phyloP scores from a whole-genome alignment of 1,284 basidiomycete genomes.

The Blastosporella zonata region DNA sequence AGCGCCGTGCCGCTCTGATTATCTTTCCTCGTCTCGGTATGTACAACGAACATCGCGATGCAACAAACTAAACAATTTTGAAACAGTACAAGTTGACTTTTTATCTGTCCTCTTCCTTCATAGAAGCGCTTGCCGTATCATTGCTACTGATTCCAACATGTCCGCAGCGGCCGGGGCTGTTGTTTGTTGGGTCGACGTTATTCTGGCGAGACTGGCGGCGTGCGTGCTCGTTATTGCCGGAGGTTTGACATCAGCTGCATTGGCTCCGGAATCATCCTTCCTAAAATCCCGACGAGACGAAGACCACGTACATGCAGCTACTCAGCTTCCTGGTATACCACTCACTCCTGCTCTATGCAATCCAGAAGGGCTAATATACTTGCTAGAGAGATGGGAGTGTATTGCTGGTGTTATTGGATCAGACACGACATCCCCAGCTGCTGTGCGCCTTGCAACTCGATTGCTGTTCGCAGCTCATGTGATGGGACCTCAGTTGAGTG shows the following conservation, averaged over 20 bases:
- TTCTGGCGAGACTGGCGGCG: constrained; percentile 53
- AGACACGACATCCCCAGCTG: constrained; percentile 50
- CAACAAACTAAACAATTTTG: constrained; percentile 10
- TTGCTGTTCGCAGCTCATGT: constrained; percentile 56
- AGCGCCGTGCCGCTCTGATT: constrained; percentile 6
- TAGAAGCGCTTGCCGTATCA: constrained; percentile 42
- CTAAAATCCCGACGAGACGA: constrained; percentile 43
- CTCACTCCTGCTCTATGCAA: background rate
- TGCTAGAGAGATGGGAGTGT: constrained; percentile 48
- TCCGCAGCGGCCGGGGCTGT: constrained; percentile 27
- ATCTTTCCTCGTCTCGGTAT: constrained; percentile 21
- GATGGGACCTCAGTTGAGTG: constrained; percentile 41
- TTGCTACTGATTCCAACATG: constrained; percentile 33
- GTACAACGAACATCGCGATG: constrained; percentile 7
- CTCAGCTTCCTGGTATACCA: constrained; percentile 60
- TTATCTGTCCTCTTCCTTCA: constrained; percentile 46
- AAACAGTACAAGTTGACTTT: constrained; percentile 31
- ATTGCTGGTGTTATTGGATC: constrained; percentile 45
- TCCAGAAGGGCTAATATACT: constrained; percentile 2
- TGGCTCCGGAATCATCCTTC: constrained; percentile 24
- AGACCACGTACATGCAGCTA: constrained; percentile 51
- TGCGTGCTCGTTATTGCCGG: constrained; percentile 35
- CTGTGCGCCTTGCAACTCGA: constrained; percentile 51
- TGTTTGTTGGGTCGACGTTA: constrained; percentile 61
- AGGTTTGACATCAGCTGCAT: constrained; percentile 23